Base-by-base conservation (phyloP, 345 rosid species). In the Brassica nigra region DNA sequence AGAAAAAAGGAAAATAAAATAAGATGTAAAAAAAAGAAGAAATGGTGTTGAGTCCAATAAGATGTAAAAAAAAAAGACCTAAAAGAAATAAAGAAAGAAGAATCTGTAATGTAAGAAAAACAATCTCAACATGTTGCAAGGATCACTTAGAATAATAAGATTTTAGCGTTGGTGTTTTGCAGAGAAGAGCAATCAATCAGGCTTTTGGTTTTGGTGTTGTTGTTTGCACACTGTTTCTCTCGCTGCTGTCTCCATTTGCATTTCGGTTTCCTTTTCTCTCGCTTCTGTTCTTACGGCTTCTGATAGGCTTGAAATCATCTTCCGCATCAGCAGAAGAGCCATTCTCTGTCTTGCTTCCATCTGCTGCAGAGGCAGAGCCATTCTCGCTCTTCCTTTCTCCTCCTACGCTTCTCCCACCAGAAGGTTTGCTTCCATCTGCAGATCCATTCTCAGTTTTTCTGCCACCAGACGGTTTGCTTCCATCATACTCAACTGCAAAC, bases 401-500 rank as follows among this genome's bases (percentile, higher is more conserved):
- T 4, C 74, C 74, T 4, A 34, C 62, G 69, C 78, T 37, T 37
- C 8, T 37, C 44, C 8, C 74, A 23, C 74, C 74, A 7, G 74
- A n/a, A 8, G 8, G 63, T 66, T 18, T 64, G 71, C 37, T 69
- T 36, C 76, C 83, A 55, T 68, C 77, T 76, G n/a, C 23, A 4
- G 54, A 49, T 2, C 57, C 57, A 49, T 49, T 49, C 57, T n/a
- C 57, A 14, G 18, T 49, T 3, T 15, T 18, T 66, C 54, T 71
- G 14, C 76, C 80, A 57, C 70, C 70, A 18, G 76, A 33, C 42
- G 70, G 18, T 79, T 81, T 81, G 69, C 49, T 76, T 66, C 77
- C 80, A 27, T 71, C 80, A 59, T 81, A 81, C 6, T 71, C 77
- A 59, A 81, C 84, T 49, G 57, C 57, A 49, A 49, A 11, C n/a